A percentile compares a stretch with the other conserved stretches of the same genome.
Conservation (phyloP, 495 filamentous ascomycete genomes). For the Neurospora tetraspora region DNA sequence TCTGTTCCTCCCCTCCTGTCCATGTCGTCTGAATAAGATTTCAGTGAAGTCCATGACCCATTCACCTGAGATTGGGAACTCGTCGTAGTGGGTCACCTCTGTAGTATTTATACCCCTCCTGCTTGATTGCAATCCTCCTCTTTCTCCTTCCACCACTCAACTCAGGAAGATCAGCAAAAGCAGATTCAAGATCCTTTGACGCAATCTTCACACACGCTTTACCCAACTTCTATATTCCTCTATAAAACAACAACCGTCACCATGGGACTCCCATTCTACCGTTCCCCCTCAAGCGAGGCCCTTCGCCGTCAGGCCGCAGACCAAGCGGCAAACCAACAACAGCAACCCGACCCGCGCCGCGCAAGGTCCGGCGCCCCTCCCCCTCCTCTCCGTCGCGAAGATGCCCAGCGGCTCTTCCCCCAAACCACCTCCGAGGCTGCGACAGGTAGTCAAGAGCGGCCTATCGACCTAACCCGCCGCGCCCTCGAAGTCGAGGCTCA, state of each 20-base stretch:
- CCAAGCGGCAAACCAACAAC: not conserved
- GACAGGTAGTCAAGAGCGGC: not conserved
- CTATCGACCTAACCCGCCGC: not conserved
- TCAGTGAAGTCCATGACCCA: not conserved
- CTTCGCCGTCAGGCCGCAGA: not conserved
- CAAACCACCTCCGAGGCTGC: not conserved
- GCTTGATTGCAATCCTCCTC: not conserved
- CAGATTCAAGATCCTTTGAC: not conserved
- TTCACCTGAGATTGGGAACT: not conserved
- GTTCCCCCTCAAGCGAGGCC: not conserved
- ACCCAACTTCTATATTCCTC: not conserved
- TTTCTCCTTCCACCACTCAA: not conserved
- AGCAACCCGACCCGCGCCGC: not conserved
- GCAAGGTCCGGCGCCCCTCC: not conserved
- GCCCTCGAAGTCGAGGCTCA: not conserved
- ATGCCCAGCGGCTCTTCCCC: not conserved
- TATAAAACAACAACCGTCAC: not conserved
- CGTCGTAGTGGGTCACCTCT: not conserved
- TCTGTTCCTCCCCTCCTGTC: not conserved
- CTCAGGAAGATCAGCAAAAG: not conserved
- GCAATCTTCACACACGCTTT: not conserved
- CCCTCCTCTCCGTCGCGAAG: not conserved
- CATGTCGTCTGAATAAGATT: not conserved
- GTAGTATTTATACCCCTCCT: not conserved
- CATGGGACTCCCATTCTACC: not conserved